Conservation (phyloP, 805 yeast species). For the Spathaspora passalidarum region DNA sequence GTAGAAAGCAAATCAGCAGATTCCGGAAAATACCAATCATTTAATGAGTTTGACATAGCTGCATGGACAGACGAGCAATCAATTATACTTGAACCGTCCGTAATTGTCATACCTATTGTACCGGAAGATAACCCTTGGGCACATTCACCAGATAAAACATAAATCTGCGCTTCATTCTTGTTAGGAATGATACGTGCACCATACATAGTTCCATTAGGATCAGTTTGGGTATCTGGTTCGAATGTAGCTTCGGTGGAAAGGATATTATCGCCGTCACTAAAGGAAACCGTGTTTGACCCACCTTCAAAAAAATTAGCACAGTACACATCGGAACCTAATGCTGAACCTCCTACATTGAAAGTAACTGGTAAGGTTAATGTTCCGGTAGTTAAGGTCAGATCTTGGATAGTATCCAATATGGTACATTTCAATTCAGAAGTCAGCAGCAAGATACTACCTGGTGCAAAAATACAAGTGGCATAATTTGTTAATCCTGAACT, state of each 20-base stretch:
- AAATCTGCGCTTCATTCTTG: constrained; percentile 7
- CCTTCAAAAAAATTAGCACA: constrained; percentile 11
- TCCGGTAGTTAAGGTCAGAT: constrained; percentile 10
- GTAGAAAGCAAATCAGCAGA: constrained; percentile 2
- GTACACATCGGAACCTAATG: constrained; percentile 10
- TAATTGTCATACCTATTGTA: constrained; percentile 16
- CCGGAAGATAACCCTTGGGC: constrained; percentile 19
- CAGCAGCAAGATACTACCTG: constrained; percentile 15
- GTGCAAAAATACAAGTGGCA: constrained; percentile 21
- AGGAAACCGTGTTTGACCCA: constrained; percentile 16
- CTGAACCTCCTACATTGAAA: constrained; percentile 15
- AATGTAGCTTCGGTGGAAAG: background rate
- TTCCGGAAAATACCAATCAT: constrained; percentile 18
- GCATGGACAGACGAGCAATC: constrained; percentile 20
- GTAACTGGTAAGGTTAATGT: constrained; percentile 13
- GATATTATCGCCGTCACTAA: constrained; percentile 6
- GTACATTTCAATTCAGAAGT: constrained; percentile 13
- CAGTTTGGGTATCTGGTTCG: background rate
- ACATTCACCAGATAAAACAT: constrained; percentile 14
- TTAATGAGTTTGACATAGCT: constrained; percentile 16
- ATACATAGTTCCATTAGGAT: background rate
- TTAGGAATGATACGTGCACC: constrained; percentile 11
- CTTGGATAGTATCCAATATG: constrained; percentile 5
- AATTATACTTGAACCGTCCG: constrained; percentile 6
- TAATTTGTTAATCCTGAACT: constrained; percentile 10